Evolutionary conservation across 768 basidiomycete genomes (phyloP).

Genomic region (Hygrophoropsis aurantiaca): DNA sequence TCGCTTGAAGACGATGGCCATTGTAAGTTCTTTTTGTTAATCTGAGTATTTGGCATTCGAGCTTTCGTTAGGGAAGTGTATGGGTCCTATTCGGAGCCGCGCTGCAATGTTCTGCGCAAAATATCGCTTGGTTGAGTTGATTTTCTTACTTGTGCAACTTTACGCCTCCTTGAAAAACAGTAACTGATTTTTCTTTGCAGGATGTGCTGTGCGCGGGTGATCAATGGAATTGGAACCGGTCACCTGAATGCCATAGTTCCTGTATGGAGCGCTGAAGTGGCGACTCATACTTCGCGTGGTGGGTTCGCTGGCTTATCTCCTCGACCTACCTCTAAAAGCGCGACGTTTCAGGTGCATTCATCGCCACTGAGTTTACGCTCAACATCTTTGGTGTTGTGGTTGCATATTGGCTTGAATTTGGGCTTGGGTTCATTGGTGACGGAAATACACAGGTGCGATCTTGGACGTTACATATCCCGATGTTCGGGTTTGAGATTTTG

Average conservation of each 20-base stretch:
- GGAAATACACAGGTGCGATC: conserved; percentile 36
- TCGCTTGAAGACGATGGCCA: conserved; percentile 39
- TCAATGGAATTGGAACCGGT: conserved; percentile 46
- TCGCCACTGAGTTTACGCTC: conserved; percentile 43
- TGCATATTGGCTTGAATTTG: conserved; percentile 48
- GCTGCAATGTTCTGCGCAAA: conserved; percentile 43
- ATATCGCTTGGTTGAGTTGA: conserved; percentile 36
- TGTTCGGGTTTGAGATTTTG: not conserved
- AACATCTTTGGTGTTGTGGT: conserved; percentile 43
- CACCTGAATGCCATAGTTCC: conserved; percentile 44
- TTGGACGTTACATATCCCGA: not conserved
- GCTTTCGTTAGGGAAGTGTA: conserved; percentile 27
- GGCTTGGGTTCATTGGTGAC: conserved; percentile 42
- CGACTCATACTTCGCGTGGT: conserved; percentile 42
- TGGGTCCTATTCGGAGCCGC: conserved; percentile 44
- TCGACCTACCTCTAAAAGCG: no score
- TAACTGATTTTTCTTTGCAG: conserved; percentile 18
- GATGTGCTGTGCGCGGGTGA: conserved; percentile 45
- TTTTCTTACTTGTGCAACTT: not conserved
- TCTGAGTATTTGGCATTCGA: not conserved
- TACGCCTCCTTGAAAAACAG: conserved; percentile 2
- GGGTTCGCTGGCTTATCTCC: no score
- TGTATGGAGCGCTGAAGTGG: conserved; percentile 46
- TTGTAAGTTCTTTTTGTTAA: conserved; percentile 14
- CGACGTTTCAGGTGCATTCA: conserved; percentile 46